Base-by-base conservation (phyloP, 768 basidiomycete genomes). In the Krasilnikovozyma curviuscula region DNA sequence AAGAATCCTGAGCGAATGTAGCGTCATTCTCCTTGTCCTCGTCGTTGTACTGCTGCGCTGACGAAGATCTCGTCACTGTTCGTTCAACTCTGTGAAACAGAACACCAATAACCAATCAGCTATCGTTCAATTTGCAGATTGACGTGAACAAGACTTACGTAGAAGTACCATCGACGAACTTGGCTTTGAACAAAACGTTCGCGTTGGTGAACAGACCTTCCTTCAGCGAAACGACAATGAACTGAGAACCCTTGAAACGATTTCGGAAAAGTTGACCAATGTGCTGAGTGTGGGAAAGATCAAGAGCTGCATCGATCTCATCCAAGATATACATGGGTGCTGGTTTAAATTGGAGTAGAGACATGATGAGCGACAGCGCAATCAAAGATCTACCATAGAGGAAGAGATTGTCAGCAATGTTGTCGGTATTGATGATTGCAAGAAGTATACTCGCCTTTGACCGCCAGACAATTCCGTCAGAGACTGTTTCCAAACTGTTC, bases 291-390 rank as follows among this genome's bases (percentile, higher is more conserved):
- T 91, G 86, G 25, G 85, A 89, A 12, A 97, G 69, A 66, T 98
- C 93, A 24, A 97, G 73, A 7, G 91, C 91, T 0, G 93, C 89
- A 64, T 97, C 93, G 54, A 98, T 91, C 66, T 98, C 93, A 66
- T 98, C 93, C 8, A 98, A 74, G 61, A 98, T 98, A 65, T 97
- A 97, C 85, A 97, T 88, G 2, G 88, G 91, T 14, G 91, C 89
- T 7, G 91, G 89, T 61, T 95, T 95, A 73, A 95, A 95, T 63
- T 95, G 88, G n/a, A 97, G 76, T 16, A 98, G 75, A 0, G 93
- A 82, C 88, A 98, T 91, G 69, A 97, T 97, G 32, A 98, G 72
- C 12, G 91, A 97, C 1, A 98, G 74, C 0, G 93, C 93, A 59
- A 98, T 97, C 55, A 98, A 73, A 0, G 93, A 98, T 55, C 89